phyloP scores from a whole-genome alignment of 1,284 basidiomycete genomes.

The Rhodotorula sp. region DNA sequence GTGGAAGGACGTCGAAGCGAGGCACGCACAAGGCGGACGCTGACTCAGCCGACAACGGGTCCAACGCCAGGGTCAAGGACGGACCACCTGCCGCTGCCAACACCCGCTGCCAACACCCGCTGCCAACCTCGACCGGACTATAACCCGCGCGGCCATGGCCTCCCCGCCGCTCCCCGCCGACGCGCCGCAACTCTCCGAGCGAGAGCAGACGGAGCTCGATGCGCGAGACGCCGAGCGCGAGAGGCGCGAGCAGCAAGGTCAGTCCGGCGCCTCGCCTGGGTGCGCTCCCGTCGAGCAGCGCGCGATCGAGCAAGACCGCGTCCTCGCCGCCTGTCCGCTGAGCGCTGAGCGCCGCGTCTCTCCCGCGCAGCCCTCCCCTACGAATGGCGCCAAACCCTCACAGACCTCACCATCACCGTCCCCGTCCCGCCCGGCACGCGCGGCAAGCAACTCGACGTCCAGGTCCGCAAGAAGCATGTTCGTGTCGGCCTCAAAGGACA shows the following conservation, averaged over 20 bases:
- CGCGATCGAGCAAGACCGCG: no score
- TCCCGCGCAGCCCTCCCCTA: constrained; percentile 65
- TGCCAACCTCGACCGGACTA: no score
- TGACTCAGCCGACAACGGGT: no score
- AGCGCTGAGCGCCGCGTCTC: neutral
- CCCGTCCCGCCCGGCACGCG: constrained; percentile 84
- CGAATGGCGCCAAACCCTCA: constrained; percentile 84
- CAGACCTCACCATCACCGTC: constrained; percentile 77
- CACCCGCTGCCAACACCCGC: no score
- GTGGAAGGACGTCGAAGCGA: no score
- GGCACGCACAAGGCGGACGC: no score
- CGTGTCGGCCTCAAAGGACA: constrained; percentile 80
- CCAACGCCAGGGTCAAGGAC: no score
- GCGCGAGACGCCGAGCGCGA: constrained; percentile 67
- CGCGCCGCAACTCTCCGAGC: constrained; percentile 47
- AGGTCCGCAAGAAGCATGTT: constrained; percentile 76
- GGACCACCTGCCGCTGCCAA: no score
- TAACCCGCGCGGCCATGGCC: neutral
- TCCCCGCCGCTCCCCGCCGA: neutral
- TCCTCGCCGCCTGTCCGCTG: neutral
- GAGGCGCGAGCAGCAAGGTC: constrained; percentile 77
- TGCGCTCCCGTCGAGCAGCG: no score
- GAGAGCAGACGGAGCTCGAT: constrained; percentile 72
- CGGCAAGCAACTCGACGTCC: constrained; percentile 69
- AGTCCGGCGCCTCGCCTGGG: no score